Base-by-base conservation (phyloP, 495 filamentous ascomycete species). In the Hypoxylon intermedium region DNA sequence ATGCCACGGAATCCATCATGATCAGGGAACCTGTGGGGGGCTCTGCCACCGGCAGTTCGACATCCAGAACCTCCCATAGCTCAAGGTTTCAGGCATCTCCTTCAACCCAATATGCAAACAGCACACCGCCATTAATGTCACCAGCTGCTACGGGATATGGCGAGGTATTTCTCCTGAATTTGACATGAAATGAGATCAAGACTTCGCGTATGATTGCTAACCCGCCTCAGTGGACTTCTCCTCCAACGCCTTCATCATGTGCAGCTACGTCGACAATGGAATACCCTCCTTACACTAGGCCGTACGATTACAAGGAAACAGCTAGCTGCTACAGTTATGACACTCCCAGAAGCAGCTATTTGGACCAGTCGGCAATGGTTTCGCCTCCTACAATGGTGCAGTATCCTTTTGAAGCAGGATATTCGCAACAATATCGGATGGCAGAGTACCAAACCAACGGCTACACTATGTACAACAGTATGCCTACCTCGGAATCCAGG, bases 1-100 rank as follows among this genome's bases (percentile, higher is more conserved):
- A 72, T 60, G 54, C 30, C 24, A 51, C 56, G 3, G 51, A 53
- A 12, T 28, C 61, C 16, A 69, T 72, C 12, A 55, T 68, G 58
- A 63, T 72, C 30, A 63, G 62, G 30, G 58, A 67, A 33, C 47
- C 63, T 11, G 61, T 68, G 20, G 55, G 52, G 12, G 36, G 26
- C 13, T 26, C 43, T 26, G 28, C 13, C 18, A 37, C 42, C 19
- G 30, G 36, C 30, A 21, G 48, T 9, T 45, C 55, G 6, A 42
- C 55, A 6, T 58, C 68, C 12, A 63, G 36, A 28, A 45, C 26
- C 3, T 11, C 61, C n/a, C 46, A 53, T 33, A 53, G 61, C 16
- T 45, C 65, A 26, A 66, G 48, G 40, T 53, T 30, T 51, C 34
- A 50, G 46, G 23, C 54, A 23, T 18, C 46, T 58, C 41, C 53